A percentile compares a stretch with the other conserved stretches of the same genome.
Evolutionary conservation across 2,329 filamentous ascomycete genomes (phyloP).

Genomic region (Diaporthe sp.): DNA sequence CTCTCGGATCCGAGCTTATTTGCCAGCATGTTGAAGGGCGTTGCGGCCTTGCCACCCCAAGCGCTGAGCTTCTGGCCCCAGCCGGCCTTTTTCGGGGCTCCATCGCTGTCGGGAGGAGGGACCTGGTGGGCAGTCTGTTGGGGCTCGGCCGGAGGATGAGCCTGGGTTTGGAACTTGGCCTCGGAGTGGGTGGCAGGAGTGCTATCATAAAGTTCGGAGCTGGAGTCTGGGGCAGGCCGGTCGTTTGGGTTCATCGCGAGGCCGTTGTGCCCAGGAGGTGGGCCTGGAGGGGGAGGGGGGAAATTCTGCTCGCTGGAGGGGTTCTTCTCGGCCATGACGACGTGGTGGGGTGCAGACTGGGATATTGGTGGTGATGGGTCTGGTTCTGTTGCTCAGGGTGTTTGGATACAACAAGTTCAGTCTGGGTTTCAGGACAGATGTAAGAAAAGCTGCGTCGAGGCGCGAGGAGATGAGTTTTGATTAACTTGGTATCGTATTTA

Average conservation of each 20-base stretch:
- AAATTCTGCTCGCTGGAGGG: constrained; percentile 38
- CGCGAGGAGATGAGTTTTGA: not conserved
- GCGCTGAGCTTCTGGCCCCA: constrained; percentile 47
- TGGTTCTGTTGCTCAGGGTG: not conserved
- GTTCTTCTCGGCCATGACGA: constrained; percentile 36
- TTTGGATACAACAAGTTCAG: not conserved
- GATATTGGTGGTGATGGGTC: not conserved
- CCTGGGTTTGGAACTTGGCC: not conserved
- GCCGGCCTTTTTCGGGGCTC: constrained; percentile 36
- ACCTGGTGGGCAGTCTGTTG: constrained; percentile 33
- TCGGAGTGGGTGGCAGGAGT: constrained; percentile 14
- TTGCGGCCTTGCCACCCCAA: constrained; percentile 65
- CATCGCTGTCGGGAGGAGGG: constrained; percentile 36
- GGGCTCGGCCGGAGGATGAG: not conserved
- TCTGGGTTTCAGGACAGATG: not conserved
- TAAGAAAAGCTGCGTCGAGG: not conserved
- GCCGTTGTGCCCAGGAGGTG: constrained; percentile 43
- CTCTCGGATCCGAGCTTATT: constrained; percentile 87
- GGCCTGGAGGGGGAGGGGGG: constrained; percentile 46
- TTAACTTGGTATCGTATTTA: constrained; percentile 1
- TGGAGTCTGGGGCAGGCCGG: constrained; percentile 44
- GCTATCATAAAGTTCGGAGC: constrained; percentile 37
- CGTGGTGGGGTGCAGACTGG: not conserved
- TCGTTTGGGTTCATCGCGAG: constrained; percentile 45
- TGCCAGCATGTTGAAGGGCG: constrained; percentile 83